These are phyloP conservation scores for Backusella morwellensis DNA, from an alignment of 192 early-diverging fungal species.

Conservation along the genomic window DNA sequence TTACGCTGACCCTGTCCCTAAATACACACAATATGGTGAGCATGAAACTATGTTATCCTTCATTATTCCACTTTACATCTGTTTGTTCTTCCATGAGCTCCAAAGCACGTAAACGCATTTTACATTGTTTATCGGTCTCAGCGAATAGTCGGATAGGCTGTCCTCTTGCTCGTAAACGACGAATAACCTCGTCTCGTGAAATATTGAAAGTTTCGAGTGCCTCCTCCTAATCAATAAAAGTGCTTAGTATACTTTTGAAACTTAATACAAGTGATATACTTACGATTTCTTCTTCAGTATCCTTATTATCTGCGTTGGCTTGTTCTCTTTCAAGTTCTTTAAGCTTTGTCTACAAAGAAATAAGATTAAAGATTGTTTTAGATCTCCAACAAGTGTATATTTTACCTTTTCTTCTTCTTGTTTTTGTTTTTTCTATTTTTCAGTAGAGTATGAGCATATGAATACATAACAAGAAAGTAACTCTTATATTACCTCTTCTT, in stretches of 20 bases:
- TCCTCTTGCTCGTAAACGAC: conserved; percentile 79
- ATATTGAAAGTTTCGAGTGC: conserved; percentile 53
- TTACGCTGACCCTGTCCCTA: conserved; percentile 76
- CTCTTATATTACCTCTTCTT: conserved; percentile 40
- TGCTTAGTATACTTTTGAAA: neutral
- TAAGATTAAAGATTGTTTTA: neutral
- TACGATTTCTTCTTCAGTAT: neutral
- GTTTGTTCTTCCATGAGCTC: conserved; percentile 82
- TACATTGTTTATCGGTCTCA: conserved; percentile 79
- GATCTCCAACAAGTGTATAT: neutral
- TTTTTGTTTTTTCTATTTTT: conserved; percentile 11
- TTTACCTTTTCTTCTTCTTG: conserved; percentile 24
- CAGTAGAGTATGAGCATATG: neutral
- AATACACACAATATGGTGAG: no score
- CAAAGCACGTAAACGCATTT: conserved; percentile 73
- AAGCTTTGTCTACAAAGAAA: neutral
- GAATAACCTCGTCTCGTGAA: conserved; percentile 70
- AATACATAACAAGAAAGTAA: neutral
- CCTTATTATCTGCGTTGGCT: conserved; percentile 18
- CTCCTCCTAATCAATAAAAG: conserved; percentile 7
- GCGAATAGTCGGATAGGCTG: conserved; percentile 94
- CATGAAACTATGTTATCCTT: neutral
- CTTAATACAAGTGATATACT: neutral
- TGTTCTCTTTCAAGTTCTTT: conserved; percentile 29
- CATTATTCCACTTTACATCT: conserved; percentile 30